Evolutionary conservation across 768 basidiomycete species (phyloP), one percentile per base, ranked within the genome.

Genomic region (Coprinopsis sp.): DNA sequence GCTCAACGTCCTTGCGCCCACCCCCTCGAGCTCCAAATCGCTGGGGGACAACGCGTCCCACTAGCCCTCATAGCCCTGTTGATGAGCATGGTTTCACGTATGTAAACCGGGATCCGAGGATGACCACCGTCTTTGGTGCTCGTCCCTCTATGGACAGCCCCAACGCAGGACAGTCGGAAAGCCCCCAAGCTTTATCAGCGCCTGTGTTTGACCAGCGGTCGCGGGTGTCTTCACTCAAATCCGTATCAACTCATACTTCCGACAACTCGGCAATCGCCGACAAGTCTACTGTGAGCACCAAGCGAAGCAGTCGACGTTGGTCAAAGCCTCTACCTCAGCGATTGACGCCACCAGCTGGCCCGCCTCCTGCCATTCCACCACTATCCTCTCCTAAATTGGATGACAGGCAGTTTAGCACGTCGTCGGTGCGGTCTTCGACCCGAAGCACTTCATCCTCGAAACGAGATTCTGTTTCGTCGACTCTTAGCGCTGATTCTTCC

Each of bases 311-410:
- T 51, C 63, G 69, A 44, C 66, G 79, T 42, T 80, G 81, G 79
- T 81, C 81, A 29, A 69, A 76, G 41, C 78, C 57, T 22, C 59
- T 68, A 51, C 82, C 82, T 7, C 71, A 75, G 18, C 71, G 74
- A 37, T 59, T 71, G 39, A 76, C 76, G 4, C 82, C 82, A 8
- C 81, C 84, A 2, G 72, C 66, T 22, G 83, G 79, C 5, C 81
- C 83, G 13, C 72, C 78, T 23, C 79, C 81, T 3, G 72, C 75
- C 13, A 59, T 74, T 21, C 78, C 64, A 28, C 51, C 43, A 49
- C 58, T 47, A 47, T 65, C 61, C 13, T 50, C 60, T 23, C 60
- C 61, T 16, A 59, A 49, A 28, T 47, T 57, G 18, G 62, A 62
- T 27, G 62, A 64, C 27, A 67, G 61, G 44, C 61, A 65, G 22